Base-by-base conservation (phyloP, 208 protist species). In the Leishmania gerbilli region DNA sequence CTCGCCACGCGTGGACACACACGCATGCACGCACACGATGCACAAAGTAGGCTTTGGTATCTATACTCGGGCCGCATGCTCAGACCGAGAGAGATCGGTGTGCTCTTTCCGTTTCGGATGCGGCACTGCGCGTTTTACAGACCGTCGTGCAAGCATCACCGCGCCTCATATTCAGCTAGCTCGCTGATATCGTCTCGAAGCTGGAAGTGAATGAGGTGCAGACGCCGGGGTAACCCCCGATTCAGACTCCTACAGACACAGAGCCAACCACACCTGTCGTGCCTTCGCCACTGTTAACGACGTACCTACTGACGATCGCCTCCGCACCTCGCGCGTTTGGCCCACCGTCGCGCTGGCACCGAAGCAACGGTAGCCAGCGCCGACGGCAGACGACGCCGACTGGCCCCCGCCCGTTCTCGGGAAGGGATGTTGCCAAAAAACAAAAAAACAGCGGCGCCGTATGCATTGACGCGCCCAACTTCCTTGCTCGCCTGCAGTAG, bases 131-230 rank as follows among this genome's bases (percentile, higher is more conserved):
- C 56, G 24, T 24, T 5, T 11, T 62, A 31, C 56, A 7, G 2
- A 13, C 1, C 24, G 7, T 13, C 71, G 42, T 53, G 17, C 31
- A 74, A 47, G 6, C 34, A n/a, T 40, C 24, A n/a, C 19, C 24
- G 27, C 47, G 2, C 40, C 60, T 7, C 7, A 87, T 89, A 83
- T 77, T 89, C 21, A 84, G 80, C 60, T 87, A 83, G 86, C 81
- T 89, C 31, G 79, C 80, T 0, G 80, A 80, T 1, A n/a, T 34
- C 7, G 79, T 58, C 27, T 74, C 65, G 34, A 75, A 65, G 19
- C 2, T n/a, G 19, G 40, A 51, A 9, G 78, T 56, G 17, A 13
- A 34, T 3, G 69, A 58, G 62, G 9, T 68, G 58, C 60, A 47
- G 67, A 42, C 55, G 17, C 75, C 80, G 80, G 80, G 42, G 75